Base-by-base conservation (phyloP, 1,284 basidiomycete genomes). In the Volvariella volvacea region DNA sequence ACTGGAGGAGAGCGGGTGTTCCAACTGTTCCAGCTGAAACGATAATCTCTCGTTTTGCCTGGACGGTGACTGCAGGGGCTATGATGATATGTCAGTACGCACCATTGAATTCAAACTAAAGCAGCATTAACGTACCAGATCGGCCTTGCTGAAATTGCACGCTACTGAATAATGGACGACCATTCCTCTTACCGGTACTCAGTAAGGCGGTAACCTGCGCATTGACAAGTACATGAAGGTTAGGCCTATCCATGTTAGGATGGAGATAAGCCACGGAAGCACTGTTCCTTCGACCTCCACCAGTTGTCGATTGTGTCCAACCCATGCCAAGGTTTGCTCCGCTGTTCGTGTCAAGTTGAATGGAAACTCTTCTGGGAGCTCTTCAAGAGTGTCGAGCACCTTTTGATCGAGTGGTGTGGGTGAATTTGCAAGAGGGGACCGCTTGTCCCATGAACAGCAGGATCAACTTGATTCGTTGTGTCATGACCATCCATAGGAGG, bases 1-100 rank as follows among this genome's bases (percentile, higher is more conserved):
- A 59, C 39, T 68, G 55, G 10, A 76, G 63, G 19, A 76, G 59
- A 39, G 70, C 67, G 8, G 74, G 70, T 1, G 66, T 64, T 0
- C 58, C 60, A 7, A 73, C 51, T 0, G 65, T 53, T 9, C 72
- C 72, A 3, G 67, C 65, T 30, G 70, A 68, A 6, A 76, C 58
- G 30, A 76, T 66, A n/a, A 74, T 50, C 28, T 55, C 52, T 34
- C 51, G 52, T 10, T 21, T 40, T 9, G 54, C 50, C 2, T 10
- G 40, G 31, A 47, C 49, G 3, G 30, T 17, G 14, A 17, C 17
- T n/a, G 9, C 9, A 9, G 30, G 30, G 9, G 9, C 30, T 31
- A n/a, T n/a, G n/a, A 31, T 31, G n/a, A n/a, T 9, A 31, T 31
- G 30, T 31, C 30, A 31, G 9, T n/a, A 31, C n/a, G 30, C n/a